Base-by-base conservation (phyloP, 1,284 basidiomycete genomes). In the Cryptococcus hybrid region DNA sequence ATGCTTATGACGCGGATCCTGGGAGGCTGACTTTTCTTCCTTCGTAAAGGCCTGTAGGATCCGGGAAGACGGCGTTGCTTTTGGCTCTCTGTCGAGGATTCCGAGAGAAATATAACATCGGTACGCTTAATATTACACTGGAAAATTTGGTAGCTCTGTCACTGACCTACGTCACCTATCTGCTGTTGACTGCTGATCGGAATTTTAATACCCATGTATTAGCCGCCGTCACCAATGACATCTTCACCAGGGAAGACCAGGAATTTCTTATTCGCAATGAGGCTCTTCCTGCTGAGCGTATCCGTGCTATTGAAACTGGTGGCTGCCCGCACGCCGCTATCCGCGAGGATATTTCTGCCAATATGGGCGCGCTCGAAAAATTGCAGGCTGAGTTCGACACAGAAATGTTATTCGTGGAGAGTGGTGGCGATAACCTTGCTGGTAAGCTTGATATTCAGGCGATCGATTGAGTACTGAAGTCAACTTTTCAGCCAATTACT, bases 211-310 rank as follows among this genome's bases (percentile, higher is more conserved):
- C 11, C 37, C 7, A 18, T 24, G 9, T 34, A 3, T 35, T 39
- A 95, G 92, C 89, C 37, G 91, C 91, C 2, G 90, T 94, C 13
- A 96, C 93, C 7, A 97, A 97, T 78, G 93, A 97, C 78, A 97
- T 97, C 71, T 96, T 97, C 79, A 99, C 95, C 43, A 84, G 88
- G 42, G 95, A 99, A 77, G 95, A 99, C 74, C 93, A 96, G 75
- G 94, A 99, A 74, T 99, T 99, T 77, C 81, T 99, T 40, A 95
- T 97, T 71, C 87, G 86, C 65, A 92, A 98, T 79, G 84, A 88
- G 55, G 95, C 95, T 0, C 84, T 99, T 3, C 87, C 89, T 0
- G 78, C 87, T 2, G 85, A 85, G 40, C 88, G 95, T 44, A 98
- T 99, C 67, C 85, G 92, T 24, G 93, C 96, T 0, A 96, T 99